Conservation (phyloP, 371 early-diverging fungal species). For the Actinomortierella ambigua region DNA sequence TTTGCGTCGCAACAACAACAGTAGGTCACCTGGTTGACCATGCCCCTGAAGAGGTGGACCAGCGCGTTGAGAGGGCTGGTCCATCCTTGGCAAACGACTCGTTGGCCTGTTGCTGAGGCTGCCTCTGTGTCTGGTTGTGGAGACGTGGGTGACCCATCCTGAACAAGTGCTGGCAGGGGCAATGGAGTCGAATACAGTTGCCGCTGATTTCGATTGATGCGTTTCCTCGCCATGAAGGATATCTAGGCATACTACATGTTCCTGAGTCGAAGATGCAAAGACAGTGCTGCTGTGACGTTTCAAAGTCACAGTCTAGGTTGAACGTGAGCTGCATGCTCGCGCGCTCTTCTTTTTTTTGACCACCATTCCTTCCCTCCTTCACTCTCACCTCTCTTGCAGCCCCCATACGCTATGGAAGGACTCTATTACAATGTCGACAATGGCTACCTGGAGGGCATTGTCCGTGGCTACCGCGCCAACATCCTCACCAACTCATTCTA, state of each 20-base stretch:
- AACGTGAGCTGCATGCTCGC: not conserved
- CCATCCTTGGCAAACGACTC: not conserved
- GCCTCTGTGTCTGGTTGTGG: too few relatives aligned
- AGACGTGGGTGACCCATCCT: too few relatives aligned
- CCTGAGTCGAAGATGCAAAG: not conserved
- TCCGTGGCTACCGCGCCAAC: constrained; percentile 92
- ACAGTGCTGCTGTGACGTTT: constrained; percentile 2
- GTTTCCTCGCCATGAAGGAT: constrained; percentile 16
- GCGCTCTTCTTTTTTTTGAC: too few relatives aligned
- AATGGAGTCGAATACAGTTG: constrained; percentile 28
- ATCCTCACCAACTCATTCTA: constrained; percentile 85
- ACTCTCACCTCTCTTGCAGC: not conserved
- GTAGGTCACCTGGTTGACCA: not conserved
- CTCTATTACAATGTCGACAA: constrained; percentile 86
- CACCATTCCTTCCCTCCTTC: not conserved
- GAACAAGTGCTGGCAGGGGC: constrained; percentile 12
- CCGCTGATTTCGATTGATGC: constrained; percentile 17
- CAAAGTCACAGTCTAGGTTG: not conserved
- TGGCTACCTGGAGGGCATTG: constrained; percentile 94
- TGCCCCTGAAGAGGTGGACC: not conserved
- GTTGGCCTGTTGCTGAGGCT: not conserved
- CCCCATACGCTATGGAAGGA: constrained; percentile 44
- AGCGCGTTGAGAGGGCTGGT: constrained; percentile 9
- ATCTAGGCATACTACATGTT: not conserved
- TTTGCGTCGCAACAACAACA: too few relatives aligned